Conservation (phyloP, 805 yeast genomes). For the Schwanniomyces occidentalis region DNA sequence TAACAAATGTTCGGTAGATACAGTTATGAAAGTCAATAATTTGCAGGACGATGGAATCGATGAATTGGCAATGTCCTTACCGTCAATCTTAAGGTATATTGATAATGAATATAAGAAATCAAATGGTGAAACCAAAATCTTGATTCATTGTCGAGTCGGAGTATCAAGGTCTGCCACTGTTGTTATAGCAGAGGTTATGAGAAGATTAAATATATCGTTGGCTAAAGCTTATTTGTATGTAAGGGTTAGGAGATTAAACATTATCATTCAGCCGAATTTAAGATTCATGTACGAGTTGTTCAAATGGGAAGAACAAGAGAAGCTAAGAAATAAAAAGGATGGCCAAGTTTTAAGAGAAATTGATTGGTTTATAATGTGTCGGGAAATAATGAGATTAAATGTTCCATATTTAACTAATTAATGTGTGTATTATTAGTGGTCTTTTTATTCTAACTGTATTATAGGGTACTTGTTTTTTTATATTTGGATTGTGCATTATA, state of each 20-base stretch:
- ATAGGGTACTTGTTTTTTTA: too few species aligned
- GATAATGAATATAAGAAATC: conserved; percentile 36
- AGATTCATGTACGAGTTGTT: conserved; percentile 88
- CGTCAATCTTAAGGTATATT: conserved; percentile 64
- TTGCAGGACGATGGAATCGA: conserved; percentile 93
- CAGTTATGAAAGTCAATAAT: conserved; percentile 64
- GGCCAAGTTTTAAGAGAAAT: conserved; percentile 52
- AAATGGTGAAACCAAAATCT: conserved; percentile 30
- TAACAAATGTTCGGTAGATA: conserved; percentile 29
- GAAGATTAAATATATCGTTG: conserved; percentile 61
- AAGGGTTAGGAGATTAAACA: conserved; percentile 85
- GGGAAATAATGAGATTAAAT: conserved; percentile 79
- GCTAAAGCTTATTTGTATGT: conserved; percentile 84
- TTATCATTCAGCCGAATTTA: conserved; percentile 91
- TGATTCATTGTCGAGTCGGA: conserved; percentile 95
- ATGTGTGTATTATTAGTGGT: conserved; percentile 3
- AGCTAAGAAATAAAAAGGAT: conserved; percentile 11
- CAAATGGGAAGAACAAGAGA: conserved; percentile 43
- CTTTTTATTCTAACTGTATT: too few species aligned
- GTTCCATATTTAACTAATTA: conserved; percentile 52
- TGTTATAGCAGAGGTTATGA: conserved; percentile 94
- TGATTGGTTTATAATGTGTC: conserved; percentile 86
- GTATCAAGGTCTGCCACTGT: conserved; percentile 95
- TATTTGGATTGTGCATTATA: too few species aligned
- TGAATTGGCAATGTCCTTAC: conserved; percentile 61